A percentile compares a stretch with the other conserved stretches of the same genome.
phyloP scores from a whole-genome alignment of 208 protist species.

The Wallacemonas sp. region DNA sequence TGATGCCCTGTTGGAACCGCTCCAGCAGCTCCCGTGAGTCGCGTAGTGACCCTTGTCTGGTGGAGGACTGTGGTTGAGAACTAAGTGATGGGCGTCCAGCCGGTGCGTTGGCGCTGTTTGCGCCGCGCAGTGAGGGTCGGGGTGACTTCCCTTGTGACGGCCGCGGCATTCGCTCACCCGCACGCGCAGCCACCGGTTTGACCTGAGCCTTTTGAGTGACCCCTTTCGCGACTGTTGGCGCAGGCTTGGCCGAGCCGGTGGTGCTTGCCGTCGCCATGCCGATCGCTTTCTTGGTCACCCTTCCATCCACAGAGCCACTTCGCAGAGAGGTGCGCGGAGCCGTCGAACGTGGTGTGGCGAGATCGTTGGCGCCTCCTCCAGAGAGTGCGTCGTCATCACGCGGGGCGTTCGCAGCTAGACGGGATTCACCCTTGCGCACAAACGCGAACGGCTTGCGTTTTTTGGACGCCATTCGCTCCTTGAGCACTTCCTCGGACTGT shows the following conservation, averaged over 20 bases:
- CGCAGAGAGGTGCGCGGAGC: background rate
- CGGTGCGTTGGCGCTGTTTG: background rate
- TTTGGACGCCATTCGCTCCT: slow-evolving; percentile 22
- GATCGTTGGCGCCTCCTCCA: no score
- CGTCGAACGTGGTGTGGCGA: no score
- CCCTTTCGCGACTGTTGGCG: background rate
- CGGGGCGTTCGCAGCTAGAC: slow-evolving; percentile 8
- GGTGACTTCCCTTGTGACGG: background rate
- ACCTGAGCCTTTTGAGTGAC: no score
- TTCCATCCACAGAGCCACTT: background rate
- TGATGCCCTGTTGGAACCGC: slow-evolving; percentile 17
- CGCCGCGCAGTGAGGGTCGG: background rate
- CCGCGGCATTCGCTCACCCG: background rate
- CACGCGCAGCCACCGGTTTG: no score
- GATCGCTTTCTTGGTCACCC: background rate
- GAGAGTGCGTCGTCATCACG: background rate
- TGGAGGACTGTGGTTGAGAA: background rate
- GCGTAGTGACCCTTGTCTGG: background rate
- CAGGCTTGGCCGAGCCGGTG: no score
- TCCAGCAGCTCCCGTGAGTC: slow-evolving; percentile 6
- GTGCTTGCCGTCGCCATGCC: no score
- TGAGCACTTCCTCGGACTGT: slow-evolving; percentile 51
- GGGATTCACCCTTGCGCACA: slow-evolving; percentile 39
- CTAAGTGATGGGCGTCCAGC: no score
- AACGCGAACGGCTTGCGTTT: slow-evolving; percentile 41